Base-by-base conservation (phyloP, 306 rosid genomes). In the Castanospermum australe region DNA sequence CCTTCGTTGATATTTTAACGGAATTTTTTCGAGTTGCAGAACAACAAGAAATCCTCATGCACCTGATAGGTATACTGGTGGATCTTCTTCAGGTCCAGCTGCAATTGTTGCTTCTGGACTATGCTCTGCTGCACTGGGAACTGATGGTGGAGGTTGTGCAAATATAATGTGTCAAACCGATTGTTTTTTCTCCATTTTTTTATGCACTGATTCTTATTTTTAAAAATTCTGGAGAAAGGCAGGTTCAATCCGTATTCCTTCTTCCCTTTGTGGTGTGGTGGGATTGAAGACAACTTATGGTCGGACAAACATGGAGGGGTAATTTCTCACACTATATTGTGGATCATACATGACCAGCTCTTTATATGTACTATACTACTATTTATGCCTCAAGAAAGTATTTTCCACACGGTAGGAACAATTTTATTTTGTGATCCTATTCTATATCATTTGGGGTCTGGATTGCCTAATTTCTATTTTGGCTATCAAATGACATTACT, bases 1-100 rank as follows among this genome's bases (percentile, higher is more conserved):
- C 51, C 71, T 35, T 22, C 11, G 17, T 54, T 59, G 28, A 41
- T 56, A 45, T 42, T 70, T 75, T 66, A 75, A 79, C 70, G 79
- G 18, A 67, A 41, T 70, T 48, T 59, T 74, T 55, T 83, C 76
- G 86, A 75, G 48, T 77, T 90, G 85, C 87, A 92, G 98, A 80
- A 91, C 99, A 48, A 80, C 92, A 50, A 92, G 99, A 85, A 94
- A 94, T 89, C 99, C 97, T 67, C 99, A 94, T 86, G 97, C 93
- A 48, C 92, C 77, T 76, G 97, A 92, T 54, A 87, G 99, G 82
- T 94, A 94, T 75, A 94, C 99, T 3, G 99, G 97, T 10, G 99
- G 99, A 78, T 94, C 99, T 82, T 94, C 99, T 65, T 94, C 97
- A 6, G 99, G 99, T 66, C 97, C 99, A 17, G 99, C 97, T 67